A percentile compares a stretch with the other conserved stretches of the same genome.
phyloP scores from a whole-genome alignment of 768 basidiomycete genomes.

The Suillus placidus region DNA sequence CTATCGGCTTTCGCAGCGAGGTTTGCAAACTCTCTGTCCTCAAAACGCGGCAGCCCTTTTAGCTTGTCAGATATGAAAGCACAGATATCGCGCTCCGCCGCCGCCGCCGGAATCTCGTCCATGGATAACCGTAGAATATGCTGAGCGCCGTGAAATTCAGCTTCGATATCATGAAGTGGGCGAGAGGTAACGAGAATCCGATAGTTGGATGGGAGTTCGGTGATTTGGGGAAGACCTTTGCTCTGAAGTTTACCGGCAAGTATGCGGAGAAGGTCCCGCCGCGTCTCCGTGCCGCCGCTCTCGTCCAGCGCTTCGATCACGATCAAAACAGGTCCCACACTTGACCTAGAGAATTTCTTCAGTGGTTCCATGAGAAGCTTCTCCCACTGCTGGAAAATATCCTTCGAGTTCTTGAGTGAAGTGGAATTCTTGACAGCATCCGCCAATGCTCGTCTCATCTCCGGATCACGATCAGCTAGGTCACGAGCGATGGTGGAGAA shows the following conservation, averaged over 20 bases:
- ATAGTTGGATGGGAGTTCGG: conserved; percentile 12
- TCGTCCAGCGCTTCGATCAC: conserved; percentile 30
- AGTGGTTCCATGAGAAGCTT: too few relatives aligned
- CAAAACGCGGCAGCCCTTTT: background rate
- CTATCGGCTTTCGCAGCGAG: background rate
- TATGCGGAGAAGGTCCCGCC: conserved; percentile 24
- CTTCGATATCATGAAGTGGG: conserved; percentile 1
- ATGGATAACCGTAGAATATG: background rate
- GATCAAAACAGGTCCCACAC: conserved; percentile 23
- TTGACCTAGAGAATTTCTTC: too few relatives aligned
- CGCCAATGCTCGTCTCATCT: background rate
- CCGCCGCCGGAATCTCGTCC: background rate
- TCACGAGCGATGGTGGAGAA: background rate
- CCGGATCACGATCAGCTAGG: conserved; percentile 6
- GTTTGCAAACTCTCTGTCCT: background rate
- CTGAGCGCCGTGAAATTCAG: background rate
- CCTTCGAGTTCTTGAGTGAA: too few relatives aligned
- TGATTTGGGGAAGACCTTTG: background rate
- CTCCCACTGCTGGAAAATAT: too few relatives aligned
- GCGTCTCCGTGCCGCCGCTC: conserved; percentile 11
- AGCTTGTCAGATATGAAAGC: background rate
- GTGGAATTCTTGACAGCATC: background rate
- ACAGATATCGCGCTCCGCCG: background rate
- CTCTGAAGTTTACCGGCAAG: conserved; percentile 10
- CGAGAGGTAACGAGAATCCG: conserved; percentile 16